These are phyloP conservation scores for Gloeostereum incarnatum DNA, from an alignment of 768 basidiomycete species.

Conservation along the genomic window DNA sequence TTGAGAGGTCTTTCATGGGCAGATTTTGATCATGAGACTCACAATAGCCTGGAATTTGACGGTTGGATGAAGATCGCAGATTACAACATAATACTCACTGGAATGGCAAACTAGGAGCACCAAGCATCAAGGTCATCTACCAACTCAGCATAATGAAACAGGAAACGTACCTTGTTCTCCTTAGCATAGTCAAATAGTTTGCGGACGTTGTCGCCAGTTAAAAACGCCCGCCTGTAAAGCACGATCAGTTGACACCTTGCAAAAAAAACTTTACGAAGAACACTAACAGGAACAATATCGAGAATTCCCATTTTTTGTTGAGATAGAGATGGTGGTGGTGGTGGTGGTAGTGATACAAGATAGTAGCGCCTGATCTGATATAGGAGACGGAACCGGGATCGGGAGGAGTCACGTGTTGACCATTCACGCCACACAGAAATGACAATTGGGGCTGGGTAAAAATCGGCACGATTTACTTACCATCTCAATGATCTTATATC, in stretches of 20 bases:
- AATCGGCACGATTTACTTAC: no score
- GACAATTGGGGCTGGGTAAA: no score
- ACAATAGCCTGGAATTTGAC: slow-evolving; percentile 59
- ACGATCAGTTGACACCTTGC: slow-evolving; percentile 4
- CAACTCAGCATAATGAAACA: slow-evolving; percentile 4
- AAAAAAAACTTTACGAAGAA: background rate
- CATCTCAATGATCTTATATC: no score
- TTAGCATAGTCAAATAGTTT: slow-evolving; percentile 95
- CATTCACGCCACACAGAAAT: no score
- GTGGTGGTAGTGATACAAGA: no score
- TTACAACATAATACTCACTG: slow-evolving; percentile 44
- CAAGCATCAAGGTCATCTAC: slow-evolving; percentile 7
- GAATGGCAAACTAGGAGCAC: slow-evolving; percentile 63
- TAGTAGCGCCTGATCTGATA: no score
- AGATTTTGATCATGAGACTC: slow-evolving; percentile 22
- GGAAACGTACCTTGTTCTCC: slow-evolving; percentile 61
- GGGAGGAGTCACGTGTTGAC: no score
- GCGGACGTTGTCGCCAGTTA: slow-evolving; percentile 92
- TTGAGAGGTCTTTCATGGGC: slow-evolving; percentile 6
- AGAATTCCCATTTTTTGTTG: slow-evolving; percentile 84
- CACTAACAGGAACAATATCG: slow-evolving; percentile 75
- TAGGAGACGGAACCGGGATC: no score
- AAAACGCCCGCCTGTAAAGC: slow-evolving; percentile 71
- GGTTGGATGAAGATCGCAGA: background rate
- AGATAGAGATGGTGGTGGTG: no score